Conservation (phyloP, 306 rosid species). For the Cucurbita pepo region DNA sequence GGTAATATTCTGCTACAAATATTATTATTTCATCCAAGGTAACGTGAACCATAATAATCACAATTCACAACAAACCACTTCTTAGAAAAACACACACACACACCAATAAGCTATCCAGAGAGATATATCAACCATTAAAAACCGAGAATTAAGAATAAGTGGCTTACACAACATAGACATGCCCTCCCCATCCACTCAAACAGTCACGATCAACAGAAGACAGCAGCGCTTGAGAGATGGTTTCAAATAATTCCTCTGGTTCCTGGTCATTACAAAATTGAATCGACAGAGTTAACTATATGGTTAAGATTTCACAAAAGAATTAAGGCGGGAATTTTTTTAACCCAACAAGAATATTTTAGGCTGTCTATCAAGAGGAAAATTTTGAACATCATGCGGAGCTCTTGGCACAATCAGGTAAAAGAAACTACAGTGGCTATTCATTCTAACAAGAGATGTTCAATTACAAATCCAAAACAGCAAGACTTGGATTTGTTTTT, state of each 20-base stretch:
- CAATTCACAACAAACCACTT: not conserved
- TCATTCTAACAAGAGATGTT: not conserved
- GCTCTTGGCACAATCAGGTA: not conserved
- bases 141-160: not conserved
- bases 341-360: not conserved
- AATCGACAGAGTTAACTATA: not conserved
- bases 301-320: not conserved
- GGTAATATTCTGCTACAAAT: not conserved
- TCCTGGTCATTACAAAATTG: constrained; percentile 35
- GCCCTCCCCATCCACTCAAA: constrained; percentile 99
- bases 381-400: not conserved
- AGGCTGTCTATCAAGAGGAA: not conserved
- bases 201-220: constrained; percentile 99
- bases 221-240: constrained; percentile 83
- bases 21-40: not conserved
- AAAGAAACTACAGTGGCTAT: not conserved
- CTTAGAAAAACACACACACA: not conserved
- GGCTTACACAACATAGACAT: constrained; percentile 87
- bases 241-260: constrained; percentile 87
- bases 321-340: not conserved
- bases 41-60: not conserved
- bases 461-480: not conserved
- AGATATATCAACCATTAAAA: not conserved
- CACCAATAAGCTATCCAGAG: not conserved
- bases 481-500: not conserved